These are phyloP conservation scores for Coniosporium tulheliwenetii DNA, from an alignment of 2,329 filamentous ascomycete species.

Conservation along the genomic window DNA sequence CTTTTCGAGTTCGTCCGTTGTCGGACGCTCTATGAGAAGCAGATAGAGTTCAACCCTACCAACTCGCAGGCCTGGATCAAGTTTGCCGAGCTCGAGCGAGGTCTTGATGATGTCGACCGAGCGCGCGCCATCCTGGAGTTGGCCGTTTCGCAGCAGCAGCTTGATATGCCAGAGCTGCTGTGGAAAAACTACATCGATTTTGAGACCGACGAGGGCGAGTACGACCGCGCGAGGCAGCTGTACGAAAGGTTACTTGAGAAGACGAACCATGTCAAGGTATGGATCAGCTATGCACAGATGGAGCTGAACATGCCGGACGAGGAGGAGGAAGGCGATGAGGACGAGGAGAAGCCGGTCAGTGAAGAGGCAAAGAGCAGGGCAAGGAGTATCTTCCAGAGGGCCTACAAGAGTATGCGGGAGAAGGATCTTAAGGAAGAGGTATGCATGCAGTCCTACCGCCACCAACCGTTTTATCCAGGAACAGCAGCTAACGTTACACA, in stretches of 20 bases:
- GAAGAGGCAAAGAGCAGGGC: constrained; percentile 74
- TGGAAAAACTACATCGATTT: constrained; percentile 99
- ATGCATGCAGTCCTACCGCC: constrained; percentile 8
- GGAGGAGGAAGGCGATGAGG: constrained; percentile 39
- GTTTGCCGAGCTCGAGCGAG: constrained; percentile 85
- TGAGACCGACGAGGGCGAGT: constrained; percentile 89
- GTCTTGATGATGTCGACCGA: constrained; percentile 77
- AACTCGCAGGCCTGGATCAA: constrained; percentile 94
- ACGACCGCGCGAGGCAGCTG: constrained; percentile 61
- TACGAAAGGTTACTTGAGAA: constrained; percentile 87
- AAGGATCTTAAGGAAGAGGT: constrained; percentile 80
- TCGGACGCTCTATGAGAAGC: constrained; percentile 83
- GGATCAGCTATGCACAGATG: constrained; percentile 97
- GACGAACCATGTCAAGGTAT: constrained; percentile 98
- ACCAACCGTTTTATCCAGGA: constrained; percentile 1
- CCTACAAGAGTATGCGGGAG: constrained; percentile 75
- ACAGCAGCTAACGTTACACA: constrained; percentile 21
- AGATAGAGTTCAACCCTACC: constrained; percentile 77
- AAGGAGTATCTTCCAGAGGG: constrained; percentile 69
- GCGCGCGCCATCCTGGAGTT: constrained; percentile 85
- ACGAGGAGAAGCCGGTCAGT: constrained; percentile 49
- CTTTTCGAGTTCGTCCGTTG: constrained; percentile 90
- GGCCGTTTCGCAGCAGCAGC: constrained; percentile 61
- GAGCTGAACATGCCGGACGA: constrained; percentile 84
- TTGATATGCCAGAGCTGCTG: constrained; percentile 94